Base-by-base conservation (phyloP, 805 yeast species). In the Kregervanrija pseudodelftensis region DNA sequence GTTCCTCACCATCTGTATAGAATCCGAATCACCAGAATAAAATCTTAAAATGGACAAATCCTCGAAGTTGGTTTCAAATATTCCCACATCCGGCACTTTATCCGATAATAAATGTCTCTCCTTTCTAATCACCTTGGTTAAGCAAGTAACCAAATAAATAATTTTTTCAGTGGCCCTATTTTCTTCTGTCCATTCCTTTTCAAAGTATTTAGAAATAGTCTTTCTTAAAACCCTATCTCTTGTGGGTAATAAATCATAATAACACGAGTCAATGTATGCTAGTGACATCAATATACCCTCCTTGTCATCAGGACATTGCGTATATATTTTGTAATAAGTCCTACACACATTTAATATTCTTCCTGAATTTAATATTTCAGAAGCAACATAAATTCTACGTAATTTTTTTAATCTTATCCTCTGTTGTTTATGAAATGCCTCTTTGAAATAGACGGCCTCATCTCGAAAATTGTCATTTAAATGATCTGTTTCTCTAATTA, bases 251-350 rank as follows among this genome's bases (percentile, higher is more conserved):
- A 56, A 46, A 33, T 59, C 62, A 41, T 50, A 51, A 39, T 47
- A 58, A 35, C 51, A 41, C 3, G 61, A 54, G 36, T 59, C 63
- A 7, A 58, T 12, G 9, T 43, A 35, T 35, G 53, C 46, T 13
- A 58, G 17, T 8, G 47, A 14, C 15, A 51, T 8, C 5, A 54
- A 45, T 3, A 54, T 43, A 1, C 37, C 34, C 17, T 59, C 63
- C 9, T 47, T 30, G 28, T 44, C 48, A 5, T 16, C 22, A 2
- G 54, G 50, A 8, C 17, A n/a, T 8, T 33, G 22, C 8, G 28
- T 22, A 11, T n/a, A 3, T n/a, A 34, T 7, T 12, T 15, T n/a
- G 30, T 41, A 15, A 12, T 14, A 30, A 16, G 28, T 33, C 14
- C 13, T 11, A 9, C 32, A 30, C 7, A 36, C 31, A 33, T 42